Evolutionary conservation across 225 moss, liverwort and hornwort species (phyloP).

Genomic region (Ulota crispa): DNA sequence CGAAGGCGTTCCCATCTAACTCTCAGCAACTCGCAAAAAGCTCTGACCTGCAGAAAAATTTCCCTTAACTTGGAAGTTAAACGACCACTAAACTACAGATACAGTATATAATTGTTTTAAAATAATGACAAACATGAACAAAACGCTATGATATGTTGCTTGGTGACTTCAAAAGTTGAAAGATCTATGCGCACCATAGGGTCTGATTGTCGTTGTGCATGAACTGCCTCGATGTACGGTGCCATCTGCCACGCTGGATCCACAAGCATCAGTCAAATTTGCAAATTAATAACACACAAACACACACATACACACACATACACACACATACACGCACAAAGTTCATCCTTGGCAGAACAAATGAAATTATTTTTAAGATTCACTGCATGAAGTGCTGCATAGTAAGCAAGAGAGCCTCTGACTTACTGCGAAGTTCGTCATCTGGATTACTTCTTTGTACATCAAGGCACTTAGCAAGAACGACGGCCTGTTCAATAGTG

Average conservation of each 20-base stretch:
- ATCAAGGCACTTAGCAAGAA: slow-evolving; percentile 85
- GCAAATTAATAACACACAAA: not conserved
- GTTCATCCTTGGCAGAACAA: not conserved
- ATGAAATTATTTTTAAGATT: not conserved
- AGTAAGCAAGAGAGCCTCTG: slow-evolving; percentile 7
- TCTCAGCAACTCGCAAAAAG: slow-evolving; percentile 81
- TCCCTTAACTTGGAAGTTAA: not conserved
- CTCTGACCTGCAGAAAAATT: slow-evolving; percentile 62
- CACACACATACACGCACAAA: not conserved
- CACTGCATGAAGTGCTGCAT: slow-evolving; percentile 5
- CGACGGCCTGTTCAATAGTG: slow-evolving; percentile 82
- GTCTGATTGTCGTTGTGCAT: slow-evolving; percentile 72
- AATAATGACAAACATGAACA: not conserved
- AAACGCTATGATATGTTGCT: not conserved
- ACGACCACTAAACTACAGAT: not conserved
- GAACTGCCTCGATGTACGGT: slow-evolving; percentile 91
- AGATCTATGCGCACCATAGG: slow-evolving; percentile 59
- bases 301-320: not conserved
- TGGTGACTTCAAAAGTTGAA: slow-evolving; percentile 5
- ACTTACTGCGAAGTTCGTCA: slow-evolving; percentile 89
- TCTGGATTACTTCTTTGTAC: slow-evolving; percentile 92
- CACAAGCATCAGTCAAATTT: slow-evolving; percentile 11
- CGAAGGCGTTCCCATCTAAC: slow-evolving; percentile 89
- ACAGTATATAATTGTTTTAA: not conserved
- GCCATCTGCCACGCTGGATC: slow-evolving; percentile 96